Base-by-base conservation (phyloP, 1,139 yeast genomes). In the Eremothecium gossypii region DNA sequence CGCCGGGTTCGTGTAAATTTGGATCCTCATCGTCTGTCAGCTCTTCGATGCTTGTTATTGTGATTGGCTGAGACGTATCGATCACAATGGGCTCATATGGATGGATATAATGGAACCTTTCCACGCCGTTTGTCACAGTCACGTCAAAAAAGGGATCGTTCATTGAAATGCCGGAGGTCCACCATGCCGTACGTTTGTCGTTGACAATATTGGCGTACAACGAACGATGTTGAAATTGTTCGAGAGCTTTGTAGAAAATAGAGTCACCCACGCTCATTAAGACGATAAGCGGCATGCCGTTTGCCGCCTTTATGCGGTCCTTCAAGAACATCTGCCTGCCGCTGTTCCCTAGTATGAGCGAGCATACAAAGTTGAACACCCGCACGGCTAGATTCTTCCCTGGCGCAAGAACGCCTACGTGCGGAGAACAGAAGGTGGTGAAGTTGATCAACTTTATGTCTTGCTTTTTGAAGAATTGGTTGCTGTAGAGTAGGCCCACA, bases 161-260 rank as follows among this genome's bases (percentile, higher is more conserved):
- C 8, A 65, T 55, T 2, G 83, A 74, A 28, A 83, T 81, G 2
- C 83, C 83, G 0, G 94, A 70, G 0, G 95, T 84, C 71, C 83
- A 84, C 80, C 85, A 85, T 27, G 83, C 74, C 4, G 93, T 79
- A 50, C 95, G 72, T 51, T 77, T 79, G 62, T 85, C 95, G 50
- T 84, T 83, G 45, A 82, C 73, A 33, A 81, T 71, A 60, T 85
- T 85, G 4, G 91, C 83, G 56, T 85, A 85, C 43, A 84, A 61
- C 1, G 78, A 61, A 41, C 70, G 67, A 47, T 73, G 57, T 44
- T 69, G 65, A 63, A 85, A 85, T 30, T 48, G 44, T 28, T 65
- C 53, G 43, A 85, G 67, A 1, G 77, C 83, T 51, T 69, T 68
- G 58, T 63, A 74, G 56, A 83, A 85, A 4, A 72, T 69, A 0